Percentiles rank a stretch among this genome's conserved stretches.
Evolutionary conservation across 176 grass and related monocot species (phyloP).

Genomic region (Themeda triandra): DNA sequence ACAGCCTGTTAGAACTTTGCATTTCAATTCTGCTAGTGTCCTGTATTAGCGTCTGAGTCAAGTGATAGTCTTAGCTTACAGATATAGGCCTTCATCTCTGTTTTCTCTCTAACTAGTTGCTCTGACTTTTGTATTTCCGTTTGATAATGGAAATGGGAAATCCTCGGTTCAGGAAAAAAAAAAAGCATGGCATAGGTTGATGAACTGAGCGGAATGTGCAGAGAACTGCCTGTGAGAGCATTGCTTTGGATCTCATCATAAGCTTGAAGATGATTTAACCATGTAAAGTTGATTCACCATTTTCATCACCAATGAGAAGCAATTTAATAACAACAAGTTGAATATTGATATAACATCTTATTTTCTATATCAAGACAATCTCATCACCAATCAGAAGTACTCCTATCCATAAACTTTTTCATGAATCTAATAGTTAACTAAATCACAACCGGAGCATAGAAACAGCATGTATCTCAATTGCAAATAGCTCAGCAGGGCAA

Average conservation of each 20-base stretch:
- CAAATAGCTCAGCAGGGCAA: background rate
- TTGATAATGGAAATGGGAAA: background rate
- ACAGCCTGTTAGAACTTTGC: background rate
- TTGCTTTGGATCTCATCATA: background rate
- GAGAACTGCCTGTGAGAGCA: background rate
- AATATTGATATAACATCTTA: background rate
- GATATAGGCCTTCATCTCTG: background rate
- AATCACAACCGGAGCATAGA: background rate
- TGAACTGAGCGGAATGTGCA: no score
- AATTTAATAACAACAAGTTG: background rate
- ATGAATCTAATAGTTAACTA: background rate
- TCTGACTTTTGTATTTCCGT: background rate
- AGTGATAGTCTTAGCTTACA: background rate
- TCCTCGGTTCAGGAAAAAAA: background rate
- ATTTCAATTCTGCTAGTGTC: background rate
- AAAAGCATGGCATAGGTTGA: background rate
- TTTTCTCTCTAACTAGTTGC: background rate
- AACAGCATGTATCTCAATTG: background rate
- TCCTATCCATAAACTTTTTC: background rate
- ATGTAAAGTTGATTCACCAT: background rate
- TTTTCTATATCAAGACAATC: background rate
- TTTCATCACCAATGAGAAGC: background rate
- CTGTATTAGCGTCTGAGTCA: background rate
- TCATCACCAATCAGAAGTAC: background rate
- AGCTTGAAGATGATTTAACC: background rate